phyloP scores from a whole-genome alignment of 176 grass and related monocot species.

The Phyllostachys edulis region DNA sequence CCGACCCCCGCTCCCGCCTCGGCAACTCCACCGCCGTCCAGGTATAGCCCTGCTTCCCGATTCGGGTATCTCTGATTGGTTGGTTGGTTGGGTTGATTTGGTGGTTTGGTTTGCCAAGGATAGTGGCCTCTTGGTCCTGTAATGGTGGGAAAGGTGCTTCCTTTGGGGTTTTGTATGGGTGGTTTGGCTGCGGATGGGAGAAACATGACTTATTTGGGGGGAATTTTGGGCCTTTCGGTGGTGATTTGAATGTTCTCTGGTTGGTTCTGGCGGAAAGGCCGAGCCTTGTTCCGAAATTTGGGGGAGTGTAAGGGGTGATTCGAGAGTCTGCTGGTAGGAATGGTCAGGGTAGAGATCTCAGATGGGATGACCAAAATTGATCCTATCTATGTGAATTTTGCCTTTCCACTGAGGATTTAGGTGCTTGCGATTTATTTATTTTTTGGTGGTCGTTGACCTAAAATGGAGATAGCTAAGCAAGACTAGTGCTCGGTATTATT shows the following conservation, averaged over 20 bases:
- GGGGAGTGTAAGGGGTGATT: not conserved
- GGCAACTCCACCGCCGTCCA: conserved; percentile 16
- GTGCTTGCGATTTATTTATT: not conserved
- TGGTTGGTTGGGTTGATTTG: not conserved
- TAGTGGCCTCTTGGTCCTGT: not conserved
- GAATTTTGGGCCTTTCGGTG: not conserved
- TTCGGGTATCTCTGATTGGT: not conserved
- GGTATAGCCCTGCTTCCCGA: conserved; percentile 3
- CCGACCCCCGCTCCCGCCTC: conserved; percentile 3
- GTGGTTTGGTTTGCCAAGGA: not conserved
- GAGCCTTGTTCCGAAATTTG: not conserved
- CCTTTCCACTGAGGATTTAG: not conserved
- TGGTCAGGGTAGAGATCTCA: conserved; percentile 26
- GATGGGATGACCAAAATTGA: not conserved
- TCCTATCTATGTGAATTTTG: not conserved
- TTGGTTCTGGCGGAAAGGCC: not conserved
- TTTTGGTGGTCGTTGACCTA: not conserved
- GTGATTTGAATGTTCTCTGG: conserved; percentile 3
- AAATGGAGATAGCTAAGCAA: not conserved
- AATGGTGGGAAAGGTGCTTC: not conserved
- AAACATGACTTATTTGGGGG: not conserved
- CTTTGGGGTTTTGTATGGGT: not conserved
- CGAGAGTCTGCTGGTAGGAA: not conserved
- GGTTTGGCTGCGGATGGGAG: not conserved
- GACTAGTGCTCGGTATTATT: not conserved